Base-by-base conservation (phyloP, 805 yeast genomes). In the Yamadazyma phyllophila region DNA sequence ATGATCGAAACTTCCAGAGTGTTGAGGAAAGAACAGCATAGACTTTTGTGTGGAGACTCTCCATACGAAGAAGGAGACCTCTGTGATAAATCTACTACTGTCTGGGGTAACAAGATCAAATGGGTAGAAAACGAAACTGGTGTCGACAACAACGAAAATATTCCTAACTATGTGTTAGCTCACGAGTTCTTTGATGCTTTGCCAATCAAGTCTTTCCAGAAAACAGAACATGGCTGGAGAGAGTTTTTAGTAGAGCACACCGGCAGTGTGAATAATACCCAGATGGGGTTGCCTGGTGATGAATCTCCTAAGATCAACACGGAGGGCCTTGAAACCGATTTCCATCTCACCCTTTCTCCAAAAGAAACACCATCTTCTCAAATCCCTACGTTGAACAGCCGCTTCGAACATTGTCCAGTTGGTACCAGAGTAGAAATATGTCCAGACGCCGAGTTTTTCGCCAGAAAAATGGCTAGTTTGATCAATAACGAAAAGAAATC, bases 151-250 rank as follows among this genome's bases (percentile, higher is more conserved):
- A 45, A 33, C 1, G 60, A 54, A 2, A 47, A 52, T 1, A 55
- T 58, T 32, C 71, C 87, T 36, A 84, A 85, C 48, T 88, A 79
- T 58, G 71, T 86, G 4, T 60, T 88, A 44, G 94, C 95, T 0
- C 96, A 88, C 59, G 96, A 88, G 61, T 88, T 88, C 56, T 88
- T 84, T 58, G 96, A 88, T 63, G 96, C 96, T 0, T 67, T 88
- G 45, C 96, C 96, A 0, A 81, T 88, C 17, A 81, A 83, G 51
- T 77, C 82, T 51, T 88, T 85, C 58, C 73, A 76, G 43, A 76
- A 74, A 50, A 81, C 84, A 0, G 69, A 71, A 13, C 63, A 80
- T 12, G 92, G 92, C 0, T 88, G 96, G 96, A 69, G 91, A 52
- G 96, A 88, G 58, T 70, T 78, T 17, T 53, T 85, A 33, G 94